phyloP scores from a whole-genome alignment of 2,329 filamentous ascomycete genomes.

The Conoideocrella luteorostrata region DNA sequence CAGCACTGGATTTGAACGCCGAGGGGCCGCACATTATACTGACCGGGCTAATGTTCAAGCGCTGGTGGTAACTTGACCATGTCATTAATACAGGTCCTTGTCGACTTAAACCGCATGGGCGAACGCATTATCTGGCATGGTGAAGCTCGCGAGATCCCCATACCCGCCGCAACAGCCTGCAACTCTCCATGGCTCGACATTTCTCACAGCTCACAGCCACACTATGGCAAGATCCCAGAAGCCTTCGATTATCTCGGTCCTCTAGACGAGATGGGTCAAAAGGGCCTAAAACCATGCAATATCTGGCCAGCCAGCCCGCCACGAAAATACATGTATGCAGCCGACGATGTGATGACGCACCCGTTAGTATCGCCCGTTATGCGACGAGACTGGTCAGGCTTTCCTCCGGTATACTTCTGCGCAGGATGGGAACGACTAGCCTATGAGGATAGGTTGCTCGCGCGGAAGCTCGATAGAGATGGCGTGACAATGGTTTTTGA shows the following conservation, averaged over 20 bases:
- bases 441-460: slow-evolving; percentile 60
- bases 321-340: slow-evolving; percentile 46
- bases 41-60: slow-evolving; percentile 27
- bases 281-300: slow-evolving; percentile 35
- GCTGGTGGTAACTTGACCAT: slow-evolving; percentile 68
- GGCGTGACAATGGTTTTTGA: slow-evolving; percentile 59
- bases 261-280: slow-evolving; percentile 27
- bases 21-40: no score
- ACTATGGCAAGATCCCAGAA: slow-evolving; percentile 19
- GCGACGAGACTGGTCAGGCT: slow-evolving; percentile 50
- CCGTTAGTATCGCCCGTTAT: slow-evolving; percentile 62
- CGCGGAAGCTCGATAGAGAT: slow-evolving; percentile 46
- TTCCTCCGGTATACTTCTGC: slow-evolving; percentile 61
- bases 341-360: slow-evolving; percentile 51
- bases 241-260: slow-evolving; percentile 43
- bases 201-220: slow-evolving; percentile 42
- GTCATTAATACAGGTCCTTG: slow-evolving; percentile 59
- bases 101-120: slow-evolving; percentile 50
- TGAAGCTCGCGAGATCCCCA: slow-evolving; percentile 47
- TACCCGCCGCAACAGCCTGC: slow-evolving; percentile 59
- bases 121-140: slow-evolving; percentile 55
- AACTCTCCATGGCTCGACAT: slow-evolving; percentile 69
- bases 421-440: slow-evolving; percentile 66
- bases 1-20: no score
- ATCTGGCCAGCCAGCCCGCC: slow-evolving; percentile 53